Conservation (phyloP, 1,284 basidiomycete genomes). For the Ustilago lituana region DNA sequence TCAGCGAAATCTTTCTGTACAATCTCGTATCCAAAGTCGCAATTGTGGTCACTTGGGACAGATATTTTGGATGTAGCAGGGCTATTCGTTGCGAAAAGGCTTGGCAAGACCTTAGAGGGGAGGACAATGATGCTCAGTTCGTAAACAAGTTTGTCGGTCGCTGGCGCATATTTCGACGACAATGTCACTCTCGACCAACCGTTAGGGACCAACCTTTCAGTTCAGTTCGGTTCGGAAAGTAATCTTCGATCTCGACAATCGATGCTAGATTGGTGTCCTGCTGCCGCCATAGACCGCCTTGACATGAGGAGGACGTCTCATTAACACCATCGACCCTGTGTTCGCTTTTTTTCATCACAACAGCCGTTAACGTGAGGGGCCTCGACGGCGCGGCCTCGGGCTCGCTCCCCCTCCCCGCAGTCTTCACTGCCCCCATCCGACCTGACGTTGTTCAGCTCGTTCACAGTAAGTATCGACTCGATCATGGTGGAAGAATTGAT, state of each 20-base stretch:
- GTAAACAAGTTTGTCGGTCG: no score
- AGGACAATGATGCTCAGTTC: no score
- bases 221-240: no score
- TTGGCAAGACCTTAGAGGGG: no score
- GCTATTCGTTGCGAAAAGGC: no score
- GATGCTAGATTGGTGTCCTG: background rate
- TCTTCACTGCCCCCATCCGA: conserved; percentile 97
- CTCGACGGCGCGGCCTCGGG: conserved; percentile 75
- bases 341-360: conserved; percentile 13
- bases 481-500: background rate
- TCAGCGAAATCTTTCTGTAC: no score
- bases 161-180: no score
- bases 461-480: conserved; percentile 85
- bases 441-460: conserved; percentile 98
- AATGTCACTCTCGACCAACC: background rate
- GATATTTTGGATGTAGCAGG: no score
- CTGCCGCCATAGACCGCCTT: conserved; percentile 6
- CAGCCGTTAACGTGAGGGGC: conserved; percentile 66
- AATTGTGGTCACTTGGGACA: no score
- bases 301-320: conserved; percentile 1
- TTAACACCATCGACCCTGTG: conserved; percentile 12
- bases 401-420: conserved; percentile 92
- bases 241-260: background rate
- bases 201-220: no score
- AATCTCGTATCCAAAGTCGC: no score